Evolutionary conservation across 176 grass and related monocot species (phyloP).

Genomic region (Juncus inflexus): DNA sequence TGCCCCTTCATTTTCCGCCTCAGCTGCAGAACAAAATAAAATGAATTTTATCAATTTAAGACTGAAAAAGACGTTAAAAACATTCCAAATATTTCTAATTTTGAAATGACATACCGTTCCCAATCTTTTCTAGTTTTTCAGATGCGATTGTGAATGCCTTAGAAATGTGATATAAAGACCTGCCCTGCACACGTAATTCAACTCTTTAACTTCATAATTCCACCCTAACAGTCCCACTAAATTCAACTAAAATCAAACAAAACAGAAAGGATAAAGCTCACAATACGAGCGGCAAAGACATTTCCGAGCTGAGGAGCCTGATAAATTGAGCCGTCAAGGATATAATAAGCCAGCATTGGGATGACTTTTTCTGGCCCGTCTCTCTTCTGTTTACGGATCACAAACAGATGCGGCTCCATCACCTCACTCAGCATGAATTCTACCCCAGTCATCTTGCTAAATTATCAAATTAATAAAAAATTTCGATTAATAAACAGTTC

Average conservation of each 20-base stretch:
- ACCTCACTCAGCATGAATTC: constrained; percentile 90
- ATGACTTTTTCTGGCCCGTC: constrained; percentile 60
- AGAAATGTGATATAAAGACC: constrained; percentile 86
- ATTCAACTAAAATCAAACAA: background rate
- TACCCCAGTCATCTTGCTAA: constrained; percentile 89
- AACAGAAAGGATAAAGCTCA: constrained; percentile 27
- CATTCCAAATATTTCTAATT: background rate
- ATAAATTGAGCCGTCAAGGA: constrained; percentile 96
- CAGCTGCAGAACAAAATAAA: constrained; percentile 41
- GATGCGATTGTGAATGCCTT: constrained; percentile 76
- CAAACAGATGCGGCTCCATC: constrained; percentile 94
- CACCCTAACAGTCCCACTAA: background rate
- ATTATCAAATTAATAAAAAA: background rate
- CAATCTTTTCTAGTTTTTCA: constrained; percentile 84
- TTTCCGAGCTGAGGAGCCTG: constrained; percentile 94
- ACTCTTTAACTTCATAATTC: background rate
- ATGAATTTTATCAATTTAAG: constrained; percentile 5
- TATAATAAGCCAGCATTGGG: constrained; percentile 78
- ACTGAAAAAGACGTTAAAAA: background rate
- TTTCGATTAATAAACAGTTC: background rate
- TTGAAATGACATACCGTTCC: constrained; percentile 45
- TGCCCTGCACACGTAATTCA: constrained; percentile 43
- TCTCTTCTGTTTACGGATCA: constrained; percentile 93
- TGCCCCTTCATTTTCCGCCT: constrained; percentile 55
- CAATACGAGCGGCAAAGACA: constrained; percentile 89